Conservation (phyloP, 2,329 filamentous ascomycete species). For the Aspergillus fumigatiaffinis region DNA sequence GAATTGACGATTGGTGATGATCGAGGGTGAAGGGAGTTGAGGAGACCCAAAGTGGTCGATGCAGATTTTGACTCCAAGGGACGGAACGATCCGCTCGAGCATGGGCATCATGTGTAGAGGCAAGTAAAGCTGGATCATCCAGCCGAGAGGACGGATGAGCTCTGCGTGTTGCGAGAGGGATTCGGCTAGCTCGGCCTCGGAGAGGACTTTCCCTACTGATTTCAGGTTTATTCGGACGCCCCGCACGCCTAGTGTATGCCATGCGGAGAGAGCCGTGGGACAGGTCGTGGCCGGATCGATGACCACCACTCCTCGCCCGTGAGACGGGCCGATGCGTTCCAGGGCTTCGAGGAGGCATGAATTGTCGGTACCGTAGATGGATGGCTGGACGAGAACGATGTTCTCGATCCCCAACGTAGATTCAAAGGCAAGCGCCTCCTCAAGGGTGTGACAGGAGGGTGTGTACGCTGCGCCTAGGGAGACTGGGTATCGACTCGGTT, state of each 20-base stretch:
- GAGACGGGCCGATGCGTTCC: conserved; percentile 44
- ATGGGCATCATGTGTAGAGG: conserved; percentile 48
- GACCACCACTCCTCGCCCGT: conserved; percentile 54
- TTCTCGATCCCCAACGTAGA: conserved; percentile 50
- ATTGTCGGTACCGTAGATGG: conserved; percentile 60
- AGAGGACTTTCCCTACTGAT: conserved; percentile 46
- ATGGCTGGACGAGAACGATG: conserved; percentile 59
- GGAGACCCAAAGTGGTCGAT: conserved; percentile 60
- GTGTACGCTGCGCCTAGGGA: conserved; percentile 49
- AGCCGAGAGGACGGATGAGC: conserved; percentile 48
- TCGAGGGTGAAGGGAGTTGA: conserved; percentile 23
- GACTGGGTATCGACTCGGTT: conserved; percentile 50
- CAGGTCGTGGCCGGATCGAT: conserved; percentile 48
- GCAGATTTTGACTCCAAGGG: conserved; percentile 51
- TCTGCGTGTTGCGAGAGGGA: conserved; percentile 49
- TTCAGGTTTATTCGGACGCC: conserved; percentile 59
- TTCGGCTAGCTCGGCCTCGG: conserved; percentile 38
- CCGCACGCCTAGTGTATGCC: conserved; percentile 57
- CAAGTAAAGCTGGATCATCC: conserved; percentile 59
- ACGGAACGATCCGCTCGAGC: conserved; percentile 48
- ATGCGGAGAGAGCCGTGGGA: conserved; percentile 42
- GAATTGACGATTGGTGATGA: conserved; percentile 14
- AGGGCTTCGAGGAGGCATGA: conserved; percentile 56
- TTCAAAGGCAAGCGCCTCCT: conserved; percentile 52
- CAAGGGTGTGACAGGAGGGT: conserved; percentile 48